Evolutionary conservation across 306 rosid genomes (phyloP), one percentile per base, ranked within the genome.

Genomic region (Comarum palustre): DNA sequence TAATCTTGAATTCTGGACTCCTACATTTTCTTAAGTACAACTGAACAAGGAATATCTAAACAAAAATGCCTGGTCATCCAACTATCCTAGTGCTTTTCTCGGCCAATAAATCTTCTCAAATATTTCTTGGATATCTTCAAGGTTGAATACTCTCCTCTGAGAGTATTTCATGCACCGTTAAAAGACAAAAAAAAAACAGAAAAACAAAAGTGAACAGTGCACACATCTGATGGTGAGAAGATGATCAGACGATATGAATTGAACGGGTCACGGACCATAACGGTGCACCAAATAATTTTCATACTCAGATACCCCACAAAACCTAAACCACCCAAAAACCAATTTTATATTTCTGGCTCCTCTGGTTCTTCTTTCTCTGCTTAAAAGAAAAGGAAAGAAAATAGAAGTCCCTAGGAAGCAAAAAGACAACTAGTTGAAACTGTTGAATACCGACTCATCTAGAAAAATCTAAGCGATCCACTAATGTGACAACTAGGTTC

Each of bases 401-500:
- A 16, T 46, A 17, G 57, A 68, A 68, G 29, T 68, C 57, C 27
- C 3, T 1, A 4, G 29, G 58, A 19, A 47, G 25, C 43, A 4
- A 46, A 68, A 68, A 0, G 58, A 46, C 72, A 68, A 3, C 59
- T 17, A 27, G 24, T 68, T 43, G 25, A 45, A 36, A 36, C 45
- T 25, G 14, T 5, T 25, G 34, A 2, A 6, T 39, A 68, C 16
- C 7, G 17, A 15, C 72, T 27, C 36, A 46, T 29, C 11, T 17
- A 29, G 59, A 68, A 10, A 11, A 13, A 14, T 14, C 5, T 11
- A 66, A 66, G 22, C 39, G 72, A 29, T 46, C 42, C 42, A 27
- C 72, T 47, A 68, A 19, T 38, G 16, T 68, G 72, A 68, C 72
- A 6, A 10, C 4, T 9, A 45, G 43, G 43, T 68, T 46, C 41